Percentiles rank a stretch among this genome's conserved stretches.
Evolutionary conservation across 75 land plant genomes (phyloP).

Genomic region (Pinus albicaulis): DNA sequence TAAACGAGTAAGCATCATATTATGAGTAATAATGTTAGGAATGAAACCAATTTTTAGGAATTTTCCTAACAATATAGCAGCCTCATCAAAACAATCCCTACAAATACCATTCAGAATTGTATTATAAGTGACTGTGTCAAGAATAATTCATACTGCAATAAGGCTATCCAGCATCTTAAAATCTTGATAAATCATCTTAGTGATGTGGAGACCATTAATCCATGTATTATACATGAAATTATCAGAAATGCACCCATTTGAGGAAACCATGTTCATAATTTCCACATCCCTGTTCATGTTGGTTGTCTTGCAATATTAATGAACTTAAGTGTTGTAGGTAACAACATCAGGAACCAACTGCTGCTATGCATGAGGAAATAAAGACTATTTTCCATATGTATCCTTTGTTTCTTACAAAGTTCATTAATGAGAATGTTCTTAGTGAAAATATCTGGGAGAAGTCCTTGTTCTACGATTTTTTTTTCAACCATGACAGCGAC

Average conservation of each 20-base stretch:
- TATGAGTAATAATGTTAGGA: too few relatives aligned
- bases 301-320: conserved; percentile 41
- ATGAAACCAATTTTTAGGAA: too few relatives aligned
- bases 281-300: conserved; percentile 38
- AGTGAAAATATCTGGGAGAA: conserved; percentile 53
- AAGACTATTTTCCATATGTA: conserved; percentile 34
- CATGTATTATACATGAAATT: conserved; percentile 72
- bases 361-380: conserved; percentile 21
- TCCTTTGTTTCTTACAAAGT: conserved; percentile 42
- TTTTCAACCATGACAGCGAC: too few relatives aligned
- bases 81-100: too few relatives aligned
- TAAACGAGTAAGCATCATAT: too few relatives aligned
- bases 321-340: conserved; percentile 67
- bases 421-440: conserved; percentile 54
- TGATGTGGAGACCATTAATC: conserved; percentile 54
- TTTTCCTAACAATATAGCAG: too few relatives aligned
- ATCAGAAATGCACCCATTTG: conserved; percentile 60
- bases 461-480: too few relatives aligned
- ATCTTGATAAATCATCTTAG: conserved; percentile 23
- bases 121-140: too few relatives aligned
- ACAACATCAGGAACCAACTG: conserved; percentile 52
- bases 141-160: too few relatives aligned
- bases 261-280: conserved; percentile 40
- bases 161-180: too few relatives aligned
- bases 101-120: too few relatives aligned